Conservation (phyloP, 2,329 filamentous ascomycete species). For the Colletotrichum tabaci region DNA sequence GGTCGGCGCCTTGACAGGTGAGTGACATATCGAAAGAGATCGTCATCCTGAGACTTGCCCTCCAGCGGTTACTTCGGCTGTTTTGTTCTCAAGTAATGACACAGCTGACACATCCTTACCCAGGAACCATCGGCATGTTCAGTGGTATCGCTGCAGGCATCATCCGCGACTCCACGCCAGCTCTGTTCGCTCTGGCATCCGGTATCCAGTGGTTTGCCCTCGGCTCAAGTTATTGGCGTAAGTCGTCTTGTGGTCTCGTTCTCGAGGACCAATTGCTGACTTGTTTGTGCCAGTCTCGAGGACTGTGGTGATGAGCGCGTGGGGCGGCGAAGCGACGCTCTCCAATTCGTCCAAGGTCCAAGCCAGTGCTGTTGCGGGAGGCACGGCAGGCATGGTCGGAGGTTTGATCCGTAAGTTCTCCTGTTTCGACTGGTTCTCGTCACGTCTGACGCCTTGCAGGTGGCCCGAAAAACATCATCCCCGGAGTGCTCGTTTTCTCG, state of each 20-base stretch:
- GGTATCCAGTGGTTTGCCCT: slow-evolving; percentile 87
- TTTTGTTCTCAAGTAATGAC: background rate
- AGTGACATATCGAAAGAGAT: slow-evolving; percentile 25
- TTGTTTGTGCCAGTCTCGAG: slow-evolving; percentile 60
- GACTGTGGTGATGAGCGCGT: slow-evolving; percentile 61
- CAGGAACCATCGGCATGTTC: slow-evolving; percentile 73
- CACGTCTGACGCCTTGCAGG: slow-evolving; percentile 53
- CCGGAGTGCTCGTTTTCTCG: slow-evolving; percentile 65
- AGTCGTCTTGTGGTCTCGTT: slow-evolving; percentile 47
- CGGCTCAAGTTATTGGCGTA: slow-evolving; percentile 83
- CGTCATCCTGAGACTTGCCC: background rate
- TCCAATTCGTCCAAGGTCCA: slow-evolving; percentile 72
- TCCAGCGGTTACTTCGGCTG: background rate
- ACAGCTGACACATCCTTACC: slow-evolving; percentile 42
- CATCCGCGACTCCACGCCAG: slow-evolving; percentile 75
- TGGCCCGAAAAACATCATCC: slow-evolving; percentile 67
- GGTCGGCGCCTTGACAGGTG: slow-evolving; percentile 73
- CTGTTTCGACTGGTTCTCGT: background rate
- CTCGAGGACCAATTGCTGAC: slow-evolving; percentile 31
- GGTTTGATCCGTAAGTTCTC: slow-evolving; percentile 66
- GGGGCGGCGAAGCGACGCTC: slow-evolving; percentile 67
- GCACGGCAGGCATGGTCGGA: slow-evolving; percentile 75
- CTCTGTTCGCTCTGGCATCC: slow-evolving; percentile 79
- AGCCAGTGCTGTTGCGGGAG: slow-evolving; percentile 80
- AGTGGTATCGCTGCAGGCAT: slow-evolving; percentile 81